A percentile compares a stretch with the other conserved stretches of the same genome.
Evolutionary conservation across 2,329 filamentous ascomycete genomes (phyloP).

Genomic region (Botrytis galanthina): DNA sequence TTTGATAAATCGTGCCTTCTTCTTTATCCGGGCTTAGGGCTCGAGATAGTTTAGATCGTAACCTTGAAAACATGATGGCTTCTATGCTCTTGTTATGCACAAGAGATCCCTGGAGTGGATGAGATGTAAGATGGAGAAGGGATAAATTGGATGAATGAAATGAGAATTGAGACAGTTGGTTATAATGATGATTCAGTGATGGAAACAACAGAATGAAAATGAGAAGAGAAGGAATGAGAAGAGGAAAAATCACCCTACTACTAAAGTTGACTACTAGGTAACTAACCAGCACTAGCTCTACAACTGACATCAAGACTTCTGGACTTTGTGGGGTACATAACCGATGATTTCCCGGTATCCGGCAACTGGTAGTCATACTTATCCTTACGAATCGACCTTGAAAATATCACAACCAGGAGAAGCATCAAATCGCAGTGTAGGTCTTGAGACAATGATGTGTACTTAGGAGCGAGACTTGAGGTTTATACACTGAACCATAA

Average conservation of each 20-base stretch:
- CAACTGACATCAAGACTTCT: background rate
- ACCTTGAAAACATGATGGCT: background rate
- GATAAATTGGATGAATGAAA: background rate
- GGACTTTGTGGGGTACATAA: background rate
- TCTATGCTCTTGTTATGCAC: background rate
- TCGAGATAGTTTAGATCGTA: background rate
- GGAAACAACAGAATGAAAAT: background rate
- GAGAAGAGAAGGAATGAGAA: background rate
- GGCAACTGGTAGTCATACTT: background rate
- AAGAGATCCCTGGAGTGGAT: background rate
- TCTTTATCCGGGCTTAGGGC: no score
- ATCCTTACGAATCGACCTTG: background rate
- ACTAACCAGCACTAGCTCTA: background rate
- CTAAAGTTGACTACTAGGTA: background rate
- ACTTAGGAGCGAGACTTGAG: background rate
- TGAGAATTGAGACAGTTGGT: background rate
- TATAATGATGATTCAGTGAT: background rate
- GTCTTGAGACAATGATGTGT: background rate
- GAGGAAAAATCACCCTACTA: background rate
- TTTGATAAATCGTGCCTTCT: background rate
- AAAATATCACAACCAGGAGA: background rate
- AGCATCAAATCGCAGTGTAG: background rate
- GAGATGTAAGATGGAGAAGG: background rate
- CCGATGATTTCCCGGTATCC: background rate
- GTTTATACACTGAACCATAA: background rate